Evolutionary conservation across 2,329 filamentous ascomycete species (phyloP), one percentile per base, ranked within the genome.

Genomic region (Calonectria hawksworthii): DNA sequence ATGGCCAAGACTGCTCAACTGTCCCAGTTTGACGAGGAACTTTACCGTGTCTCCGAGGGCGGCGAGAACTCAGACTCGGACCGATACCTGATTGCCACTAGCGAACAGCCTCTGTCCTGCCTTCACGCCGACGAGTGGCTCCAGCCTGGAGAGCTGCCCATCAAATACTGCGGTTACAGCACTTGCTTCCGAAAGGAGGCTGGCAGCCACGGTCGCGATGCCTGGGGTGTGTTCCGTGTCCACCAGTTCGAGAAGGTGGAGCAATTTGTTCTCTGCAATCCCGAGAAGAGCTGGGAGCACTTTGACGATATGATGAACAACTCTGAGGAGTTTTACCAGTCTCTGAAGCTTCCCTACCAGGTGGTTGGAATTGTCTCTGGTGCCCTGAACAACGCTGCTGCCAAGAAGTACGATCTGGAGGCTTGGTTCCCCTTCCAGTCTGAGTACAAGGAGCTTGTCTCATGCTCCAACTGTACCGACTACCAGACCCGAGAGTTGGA

Each of bases 1-100:
- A 99, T 99, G 97, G 96, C 94, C 75, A 99, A 99, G 90, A 99
- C 97, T 0, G 97, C 97, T 3, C 97, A 99, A 87, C 92, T 99
- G 32, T 96, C 97, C 80, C 95, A 98, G 82, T 99, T 99, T 82
- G 97, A 99, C 83, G 97, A 99, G 85, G 96, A 99, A 86, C 89
- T 99, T 67, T 99, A 99, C 90, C 99, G 99, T 88, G 96, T 99
- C 30, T 93, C 96, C 79, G 94, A 94, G 84, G 94, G 95, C 74
- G 95, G 98, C 80, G 92, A 95, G 76, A 92, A 95, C 80, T 95
- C 95, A 77, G 92, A 95, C 81, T 95, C 94, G 66, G 97, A 99
- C 87, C 98, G 98, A 88, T 93, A 93, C 80, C 85, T 90, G 63
- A 90, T 90, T 80, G 95, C 95, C 18, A 98, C 96, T 74, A 97